A percentile compares a stretch with the other conserved stretches of the same genome.
Conservation (phyloP, 2,329 filamentous ascomycete genomes). For the Simplicillium aogashimaense region DNA sequence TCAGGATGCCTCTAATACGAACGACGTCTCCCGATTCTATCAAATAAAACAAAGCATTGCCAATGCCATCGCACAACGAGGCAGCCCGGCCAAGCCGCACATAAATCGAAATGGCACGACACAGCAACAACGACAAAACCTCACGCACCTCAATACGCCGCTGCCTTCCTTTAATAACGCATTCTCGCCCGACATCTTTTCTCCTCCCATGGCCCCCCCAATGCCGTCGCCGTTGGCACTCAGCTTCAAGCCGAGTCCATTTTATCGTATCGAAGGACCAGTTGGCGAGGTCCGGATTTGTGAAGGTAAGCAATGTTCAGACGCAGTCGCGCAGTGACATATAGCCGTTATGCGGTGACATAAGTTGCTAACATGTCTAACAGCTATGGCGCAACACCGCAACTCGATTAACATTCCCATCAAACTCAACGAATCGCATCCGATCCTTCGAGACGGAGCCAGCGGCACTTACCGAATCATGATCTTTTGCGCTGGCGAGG, state of each 20-base stretch:
- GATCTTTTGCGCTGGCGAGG: conserved; percentile 70
- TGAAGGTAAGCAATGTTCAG: conserved; percentile 46
- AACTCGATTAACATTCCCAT: conserved; percentile 37
- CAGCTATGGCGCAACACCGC: conserved; percentile 46
- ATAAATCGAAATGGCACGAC: conserved; percentile 7
- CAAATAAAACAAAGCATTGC: conserved; percentile 32
- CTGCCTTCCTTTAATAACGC: no score
- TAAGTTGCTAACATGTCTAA: conserved; percentile 19
- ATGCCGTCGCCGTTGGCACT: conserved; percentile 9
- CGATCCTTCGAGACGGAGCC: conserved; percentile 43
- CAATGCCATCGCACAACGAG: conserved; percentile 19
- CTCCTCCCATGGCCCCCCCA: neutral
- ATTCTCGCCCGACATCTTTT: no score
- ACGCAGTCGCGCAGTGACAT: no score
- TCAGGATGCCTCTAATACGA: conserved; percentile 23
- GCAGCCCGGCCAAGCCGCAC: conserved; percentile 13
- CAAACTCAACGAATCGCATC: conserved; percentile 38
- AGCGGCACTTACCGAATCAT: conserved; percentile 63
- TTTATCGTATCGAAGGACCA: conserved; percentile 61
- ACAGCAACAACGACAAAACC: neutral
- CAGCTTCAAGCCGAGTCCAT: conserved; percentile 65
- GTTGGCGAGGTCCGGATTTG: conserved; percentile 58
- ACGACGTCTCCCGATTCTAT: conserved; percentile 29
- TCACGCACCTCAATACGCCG: conserved; percentile 4
- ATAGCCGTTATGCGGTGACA: no score